Conservation (phyloP, 2,329 filamentous ascomycete species). For the Zymoseptoria crescenta region DNA sequence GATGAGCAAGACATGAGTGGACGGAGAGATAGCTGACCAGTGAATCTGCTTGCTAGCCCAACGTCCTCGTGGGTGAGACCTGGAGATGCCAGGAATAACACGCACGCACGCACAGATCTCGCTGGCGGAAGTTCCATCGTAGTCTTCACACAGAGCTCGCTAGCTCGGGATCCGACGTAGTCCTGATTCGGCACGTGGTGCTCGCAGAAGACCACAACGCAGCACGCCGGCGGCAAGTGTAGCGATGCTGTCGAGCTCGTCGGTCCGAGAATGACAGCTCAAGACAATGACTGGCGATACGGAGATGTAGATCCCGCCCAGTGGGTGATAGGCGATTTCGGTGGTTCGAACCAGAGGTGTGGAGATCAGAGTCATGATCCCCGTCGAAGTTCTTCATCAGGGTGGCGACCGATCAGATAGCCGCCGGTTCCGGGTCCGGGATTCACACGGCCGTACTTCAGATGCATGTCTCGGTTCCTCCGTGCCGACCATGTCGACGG, state of each 20-base stretch:
- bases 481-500: not conserved
- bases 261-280: not conserved
- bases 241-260: not conserved
- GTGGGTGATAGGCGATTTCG: not conserved
- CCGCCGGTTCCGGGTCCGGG: not conserved
- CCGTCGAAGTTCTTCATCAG: not conserved
- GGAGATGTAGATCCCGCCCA: not conserved
- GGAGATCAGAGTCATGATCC: not conserved
- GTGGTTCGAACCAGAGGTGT: not conserved
- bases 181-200: too few relatives aligned
- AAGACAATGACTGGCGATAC: not conserved
- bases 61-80: too few relatives aligned
- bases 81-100: too few relatives aligned
- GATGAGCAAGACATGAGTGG: too few relatives aligned
- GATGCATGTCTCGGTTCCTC: not conserved
- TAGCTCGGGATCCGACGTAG: too few relatives aligned
- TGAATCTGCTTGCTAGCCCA: too few relatives aligned
- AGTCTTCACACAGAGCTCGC: too few relatives aligned
- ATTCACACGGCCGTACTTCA: not conserved
- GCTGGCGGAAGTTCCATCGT: too few relatives aligned
- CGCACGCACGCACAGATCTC: too few relatives aligned
- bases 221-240: too few relatives aligned
- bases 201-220: too few relatives aligned
- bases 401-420: not conserved
- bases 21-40: too few relatives aligned